phyloP scores from a whole-genome alignment of 306 rosid genomes.

The Pterocarpus santalinus region DNA sequence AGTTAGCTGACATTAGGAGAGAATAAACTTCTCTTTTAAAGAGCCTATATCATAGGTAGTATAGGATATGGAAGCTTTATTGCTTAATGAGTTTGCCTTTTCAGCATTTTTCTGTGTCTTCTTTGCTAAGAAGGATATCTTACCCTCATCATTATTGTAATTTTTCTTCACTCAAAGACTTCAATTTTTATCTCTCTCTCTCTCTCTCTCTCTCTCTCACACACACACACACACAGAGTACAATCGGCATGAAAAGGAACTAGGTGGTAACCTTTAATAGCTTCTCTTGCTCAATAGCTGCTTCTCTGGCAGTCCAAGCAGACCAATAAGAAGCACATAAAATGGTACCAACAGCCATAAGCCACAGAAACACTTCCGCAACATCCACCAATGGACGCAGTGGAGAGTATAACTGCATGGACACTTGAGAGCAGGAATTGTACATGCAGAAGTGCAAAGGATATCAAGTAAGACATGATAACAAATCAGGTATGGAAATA shows the following conservation, averaged over 20 bases:
- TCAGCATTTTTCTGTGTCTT: slow-evolving; percentile 21
- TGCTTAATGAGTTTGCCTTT: background rate
- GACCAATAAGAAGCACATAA: slow-evolving; percentile 96
- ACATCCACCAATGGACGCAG: slow-evolving; percentile 92
- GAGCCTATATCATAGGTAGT: slow-evolving; percentile 3
- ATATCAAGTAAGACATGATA: slow-evolving; percentile 34
- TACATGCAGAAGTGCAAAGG: slow-evolving; percentile 46
- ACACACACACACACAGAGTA: background rate
- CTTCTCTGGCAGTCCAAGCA: slow-evolving; percentile 95
- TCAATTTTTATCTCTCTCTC: background rate
- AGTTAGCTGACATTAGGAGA: slow-evolving; percentile 21
- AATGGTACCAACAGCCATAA: slow-evolving; percentile 98
- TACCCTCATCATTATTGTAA: slow-evolving; percentile 15
- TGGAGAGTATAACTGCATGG: slow-evolving; percentile 97
- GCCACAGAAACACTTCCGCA: slow-evolving; percentile 99
- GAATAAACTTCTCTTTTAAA: slow-evolving; percentile 4
- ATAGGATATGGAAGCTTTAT: slow-evolving; percentile 17
- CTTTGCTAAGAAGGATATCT: slow-evolving; percentile 13
- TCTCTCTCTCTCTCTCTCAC: too few species aligned
- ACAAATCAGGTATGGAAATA: slow-evolving; percentile 20
- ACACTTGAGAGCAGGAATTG: slow-evolving; percentile 64
- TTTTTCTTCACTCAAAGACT: slow-evolving; percentile 19
- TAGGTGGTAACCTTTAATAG: slow-evolving; percentile 72
- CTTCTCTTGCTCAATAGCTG: slow-evolving; percentile 86
- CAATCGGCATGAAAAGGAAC: slow-evolving; percentile 40